phyloP scores from a whole-genome alignment of 192 early-diverging fungal genomes.

The Linnemannia elongata region DNA sequence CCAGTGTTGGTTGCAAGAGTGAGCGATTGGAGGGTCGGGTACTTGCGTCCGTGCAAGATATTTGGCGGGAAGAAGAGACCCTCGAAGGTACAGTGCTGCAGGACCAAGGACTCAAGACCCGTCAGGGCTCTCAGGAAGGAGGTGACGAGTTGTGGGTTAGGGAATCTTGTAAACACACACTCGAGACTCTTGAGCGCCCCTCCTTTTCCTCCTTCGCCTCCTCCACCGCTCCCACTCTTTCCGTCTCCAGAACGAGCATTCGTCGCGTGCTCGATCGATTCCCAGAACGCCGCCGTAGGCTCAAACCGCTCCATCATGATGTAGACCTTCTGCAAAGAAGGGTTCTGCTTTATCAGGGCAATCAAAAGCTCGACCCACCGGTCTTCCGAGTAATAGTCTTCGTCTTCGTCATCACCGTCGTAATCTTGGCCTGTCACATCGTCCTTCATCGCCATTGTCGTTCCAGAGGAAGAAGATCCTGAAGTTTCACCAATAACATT shows the following conservation, averaged over 20 bases:
- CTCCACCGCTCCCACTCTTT: neutral
- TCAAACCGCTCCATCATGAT: constrained; percentile 30
- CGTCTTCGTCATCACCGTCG: neutral
- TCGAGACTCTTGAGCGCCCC: constrained; percentile 1
- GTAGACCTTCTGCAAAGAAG: neutral
- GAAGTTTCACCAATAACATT: neutral
- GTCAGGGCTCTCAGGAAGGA: neutral
- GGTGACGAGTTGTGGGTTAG: neutral
- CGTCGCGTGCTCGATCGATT: neutral
- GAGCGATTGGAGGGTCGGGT: neutral
- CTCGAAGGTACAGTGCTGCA: constrained; percentile 21
- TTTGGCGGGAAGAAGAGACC: neutral
- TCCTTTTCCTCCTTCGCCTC: no score
- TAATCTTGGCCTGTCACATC: neutral
- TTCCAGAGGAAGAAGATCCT: neutral
- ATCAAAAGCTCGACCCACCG: constrained; percentile 9
- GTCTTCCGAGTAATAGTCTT: neutral
- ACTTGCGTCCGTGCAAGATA: neutral
- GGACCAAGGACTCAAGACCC: neutral
- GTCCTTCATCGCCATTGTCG: neutral
- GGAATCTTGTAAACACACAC: constrained; percentile 13
- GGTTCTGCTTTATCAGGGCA: constrained; percentile 1
- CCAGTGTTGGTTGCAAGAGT: constrained; percentile 10
- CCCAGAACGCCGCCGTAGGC: constrained; percentile 17
- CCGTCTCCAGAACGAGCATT: neutral